Evolutionary conservation across 139 green algal species (phyloP).

Genomic region (Closterium sp.): DNA sequence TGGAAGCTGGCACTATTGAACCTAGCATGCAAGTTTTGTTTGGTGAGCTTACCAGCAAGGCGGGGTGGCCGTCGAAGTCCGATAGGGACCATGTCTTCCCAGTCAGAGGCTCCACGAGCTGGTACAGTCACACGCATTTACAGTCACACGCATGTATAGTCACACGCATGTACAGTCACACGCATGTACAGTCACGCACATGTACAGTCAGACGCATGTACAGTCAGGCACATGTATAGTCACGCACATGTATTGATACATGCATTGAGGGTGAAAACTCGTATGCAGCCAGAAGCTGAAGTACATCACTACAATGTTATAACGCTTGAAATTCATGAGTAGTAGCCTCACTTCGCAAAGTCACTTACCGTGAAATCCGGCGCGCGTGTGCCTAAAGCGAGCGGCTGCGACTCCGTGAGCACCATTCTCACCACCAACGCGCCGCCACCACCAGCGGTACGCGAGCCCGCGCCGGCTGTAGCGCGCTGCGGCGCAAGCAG

Average conservation of each 20-base stretch:
- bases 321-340: no score
- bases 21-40: no score
- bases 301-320: background rate
- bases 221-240: no score
- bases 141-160: no score
- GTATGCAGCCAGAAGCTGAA: background rate
- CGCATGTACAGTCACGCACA: no score
- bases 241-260: background rate
- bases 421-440: background rate
- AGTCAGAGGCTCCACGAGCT: no score
- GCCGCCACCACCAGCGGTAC: background rate
- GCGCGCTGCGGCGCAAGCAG: background rate
- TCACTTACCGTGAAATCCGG: background rate
- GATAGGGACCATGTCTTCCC: background rate
- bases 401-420: background rate
- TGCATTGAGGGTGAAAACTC: no score
- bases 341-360: background rate
- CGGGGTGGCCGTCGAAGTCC: constrained; percentile 50
- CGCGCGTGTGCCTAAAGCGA: background rate
- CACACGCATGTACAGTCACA: no score
- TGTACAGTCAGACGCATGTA: background rate
- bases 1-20: no score
- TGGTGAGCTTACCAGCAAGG: constrained; percentile 44
- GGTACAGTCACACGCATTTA: background rate
- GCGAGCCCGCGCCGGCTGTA: background rate